Conservation (phyloP, 176 grass and related monocot genomes). For the Carex parvula region DNA sequence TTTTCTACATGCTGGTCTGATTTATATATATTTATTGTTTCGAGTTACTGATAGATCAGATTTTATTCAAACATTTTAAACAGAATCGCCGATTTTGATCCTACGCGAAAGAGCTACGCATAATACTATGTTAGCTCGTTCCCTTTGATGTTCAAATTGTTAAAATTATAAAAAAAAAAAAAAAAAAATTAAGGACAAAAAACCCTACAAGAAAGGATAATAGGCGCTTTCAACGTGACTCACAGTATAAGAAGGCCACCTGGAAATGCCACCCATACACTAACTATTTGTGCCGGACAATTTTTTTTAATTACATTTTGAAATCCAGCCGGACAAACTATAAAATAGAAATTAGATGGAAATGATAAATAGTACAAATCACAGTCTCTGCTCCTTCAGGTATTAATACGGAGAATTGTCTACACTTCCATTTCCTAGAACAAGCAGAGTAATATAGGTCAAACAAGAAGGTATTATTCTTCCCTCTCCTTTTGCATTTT, state of each 20-base stretch:
- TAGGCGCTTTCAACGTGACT: background rate
- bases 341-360: background rate
- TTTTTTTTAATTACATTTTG: background rate
- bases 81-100: too few species aligned
- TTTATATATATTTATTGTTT: background rate
- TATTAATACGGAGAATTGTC: background rate
- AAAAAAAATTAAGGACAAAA: background rate
- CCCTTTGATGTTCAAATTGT: too few species aligned
- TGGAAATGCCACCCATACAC: background rate
- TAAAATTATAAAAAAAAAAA: too few species aligned
- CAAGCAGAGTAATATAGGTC: background rate
- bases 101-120: too few species aligned
- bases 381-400: slow-evolving; percentile 5
- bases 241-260: background rate
- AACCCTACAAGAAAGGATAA: background rate
- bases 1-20: background rate
- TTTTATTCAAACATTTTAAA: too few species aligned
- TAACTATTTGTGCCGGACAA: slow-evolving; percentile 2
- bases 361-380: background rate
- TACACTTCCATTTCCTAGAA: background rate
- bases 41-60: background rate
- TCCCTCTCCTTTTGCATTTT: background rate
- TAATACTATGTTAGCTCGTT: too few species aligned
- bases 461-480: background rate
- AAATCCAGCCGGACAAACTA: background rate